Conservation (phyloP, 1,284 basidiomycete genomes). For the Termitomyces sp. region DNA sequence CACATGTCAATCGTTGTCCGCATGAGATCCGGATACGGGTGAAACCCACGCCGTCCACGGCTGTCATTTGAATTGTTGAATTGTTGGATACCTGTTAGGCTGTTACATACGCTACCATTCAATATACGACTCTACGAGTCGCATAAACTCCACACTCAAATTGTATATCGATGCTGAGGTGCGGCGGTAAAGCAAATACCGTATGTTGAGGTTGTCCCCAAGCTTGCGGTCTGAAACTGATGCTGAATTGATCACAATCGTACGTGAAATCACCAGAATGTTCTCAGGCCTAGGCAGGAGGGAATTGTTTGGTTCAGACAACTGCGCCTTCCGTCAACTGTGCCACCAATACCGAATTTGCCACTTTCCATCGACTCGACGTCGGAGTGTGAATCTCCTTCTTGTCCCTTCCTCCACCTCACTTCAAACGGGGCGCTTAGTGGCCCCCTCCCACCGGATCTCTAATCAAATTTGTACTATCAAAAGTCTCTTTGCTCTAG, state of each 20-base stretch:
- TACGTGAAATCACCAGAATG: slow-evolving; percentile 10
- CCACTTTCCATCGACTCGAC: slow-evolving; percentile 8
- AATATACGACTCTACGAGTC: too few relatives aligned
- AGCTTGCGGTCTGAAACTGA: slow-evolving; percentile 7
- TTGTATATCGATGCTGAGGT: background rate
- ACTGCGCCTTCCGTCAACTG: slow-evolving; percentile 12
- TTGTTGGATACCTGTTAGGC: too few relatives aligned
- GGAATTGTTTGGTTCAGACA: slow-evolving; percentile 8
- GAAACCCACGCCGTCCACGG: background rate
- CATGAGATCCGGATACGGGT: background rate
- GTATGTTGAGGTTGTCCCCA: background rate
- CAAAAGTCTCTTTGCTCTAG: slow-evolving; percentile 13
- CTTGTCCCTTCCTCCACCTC: slow-evolving; percentile 35
- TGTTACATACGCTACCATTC: background rate
- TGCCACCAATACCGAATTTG: slow-evolving; percentile 12
- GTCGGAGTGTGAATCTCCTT: slow-evolving; percentile 39
- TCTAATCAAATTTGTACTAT: slow-evolving; percentile 18
- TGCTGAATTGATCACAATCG: slow-evolving; percentile 7
- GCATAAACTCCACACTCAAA: background rate
- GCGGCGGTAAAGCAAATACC: background rate
- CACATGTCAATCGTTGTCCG: background rate
- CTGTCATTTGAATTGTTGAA: background rate
- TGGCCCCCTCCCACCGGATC: slow-evolving; percentile 14
- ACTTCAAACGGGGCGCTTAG: slow-evolving; percentile 19
- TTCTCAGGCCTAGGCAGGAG: slow-evolving; percentile 11